phyloP scores from a whole-genome alignment of 1,284 basidiomycete species.

The Cutaneotrichosporon curvatum region DNA sequence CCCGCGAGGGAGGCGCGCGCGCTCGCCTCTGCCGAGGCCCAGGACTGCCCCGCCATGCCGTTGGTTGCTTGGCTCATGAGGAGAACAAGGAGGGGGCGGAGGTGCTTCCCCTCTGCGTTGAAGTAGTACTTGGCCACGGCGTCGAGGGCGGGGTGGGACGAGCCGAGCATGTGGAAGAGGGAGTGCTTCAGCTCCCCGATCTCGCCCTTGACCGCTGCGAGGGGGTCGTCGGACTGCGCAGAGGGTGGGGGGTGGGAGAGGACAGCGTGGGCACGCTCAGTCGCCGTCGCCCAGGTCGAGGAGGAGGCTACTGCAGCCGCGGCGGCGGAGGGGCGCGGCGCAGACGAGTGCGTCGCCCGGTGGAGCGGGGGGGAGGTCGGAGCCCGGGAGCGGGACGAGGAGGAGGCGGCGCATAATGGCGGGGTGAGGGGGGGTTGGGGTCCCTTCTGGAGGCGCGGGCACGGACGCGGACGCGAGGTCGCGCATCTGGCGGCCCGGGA shows the following conservation, averaged over 20 bases:
- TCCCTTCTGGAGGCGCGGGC: no score
- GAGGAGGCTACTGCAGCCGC: conserved; percentile 2
- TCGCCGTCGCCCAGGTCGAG: conserved; percentile 38
- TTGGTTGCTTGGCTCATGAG: conserved; percentile 89
- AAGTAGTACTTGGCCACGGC: conserved; percentile 93
- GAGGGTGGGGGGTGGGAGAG: conserved; percentile 23
- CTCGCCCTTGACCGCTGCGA: conserved; percentile 57
- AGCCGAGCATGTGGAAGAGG: conserved; percentile 73
- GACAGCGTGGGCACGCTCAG: conserved; percentile 38
- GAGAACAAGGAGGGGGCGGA: conserved; percentile 83
- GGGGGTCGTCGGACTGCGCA: conserved; percentile 25
- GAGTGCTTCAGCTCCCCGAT: conserved; percentile 66
- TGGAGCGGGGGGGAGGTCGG: not conserved
- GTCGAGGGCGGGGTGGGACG: conserved; percentile 78
- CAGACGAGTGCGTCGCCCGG: conserved; percentile 11
- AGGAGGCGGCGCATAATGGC: no score
- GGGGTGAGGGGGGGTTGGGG: no score
- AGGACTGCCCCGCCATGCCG: conserved; percentile 52
- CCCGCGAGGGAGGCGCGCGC: conserved; percentile 4
- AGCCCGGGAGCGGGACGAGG: no score
- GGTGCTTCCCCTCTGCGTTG: conserved; percentile 70
- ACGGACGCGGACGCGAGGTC: not conserved
- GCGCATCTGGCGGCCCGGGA: conserved; percentile 6
- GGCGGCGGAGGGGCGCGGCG: conserved; percentile 7
- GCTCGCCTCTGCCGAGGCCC: conserved; percentile 17